Evolutionary conservation across 2,329 filamentous ascomycete genomes (phyloP), one percentile per base, ranked within the genome.

Genomic region (Bertia moriformis): DNA sequence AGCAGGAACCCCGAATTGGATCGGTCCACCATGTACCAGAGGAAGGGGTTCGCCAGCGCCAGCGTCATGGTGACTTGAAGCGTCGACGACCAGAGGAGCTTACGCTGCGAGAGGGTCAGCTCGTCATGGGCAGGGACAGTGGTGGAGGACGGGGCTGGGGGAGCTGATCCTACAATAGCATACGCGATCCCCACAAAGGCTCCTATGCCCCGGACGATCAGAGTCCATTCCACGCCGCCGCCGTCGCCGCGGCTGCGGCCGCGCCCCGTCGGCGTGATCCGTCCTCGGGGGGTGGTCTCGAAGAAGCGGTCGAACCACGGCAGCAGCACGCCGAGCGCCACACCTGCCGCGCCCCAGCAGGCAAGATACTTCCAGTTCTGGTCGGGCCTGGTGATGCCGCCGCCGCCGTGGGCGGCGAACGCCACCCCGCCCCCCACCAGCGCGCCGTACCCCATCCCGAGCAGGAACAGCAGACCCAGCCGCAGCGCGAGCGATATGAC

Each of bases 11-110:
- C 91, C 0, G 87, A 73, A 47, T 77, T 78, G 37, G 86, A 91
- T 38, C 89, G 83, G 60, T 98, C 91, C 52, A 98, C 83, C 18
- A 96, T 67, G 60, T 93, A 98, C 91, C 91, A 98, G n/a, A 98
- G 65, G 5, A 89, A 82, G 1, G 91, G 89, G 54, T 96, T 96
- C 15, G 83, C 85, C 43, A 96, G 74, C 17, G 87, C 84, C 38
- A 98, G 75, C 1, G 88, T 91, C 18, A 93, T 60, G 1, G 88
- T 93, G 15, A 93, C 78, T 59, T 98, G 91, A 14, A 94, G 74
- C 1, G 87, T 91, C 7, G 88, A 95, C 49, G 88, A 73, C 91
- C 91, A 98, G 1, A 86, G 83, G 7, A 94, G 73, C 57, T 83
- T 85, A 46, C 91, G 80, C 85, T 93, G 49, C 37, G 37, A 38